Evolutionary conservation across 225 moss, liverwort and hornwort species (phyloP).

Genomic region (Sphagnum tenellum): DNA sequence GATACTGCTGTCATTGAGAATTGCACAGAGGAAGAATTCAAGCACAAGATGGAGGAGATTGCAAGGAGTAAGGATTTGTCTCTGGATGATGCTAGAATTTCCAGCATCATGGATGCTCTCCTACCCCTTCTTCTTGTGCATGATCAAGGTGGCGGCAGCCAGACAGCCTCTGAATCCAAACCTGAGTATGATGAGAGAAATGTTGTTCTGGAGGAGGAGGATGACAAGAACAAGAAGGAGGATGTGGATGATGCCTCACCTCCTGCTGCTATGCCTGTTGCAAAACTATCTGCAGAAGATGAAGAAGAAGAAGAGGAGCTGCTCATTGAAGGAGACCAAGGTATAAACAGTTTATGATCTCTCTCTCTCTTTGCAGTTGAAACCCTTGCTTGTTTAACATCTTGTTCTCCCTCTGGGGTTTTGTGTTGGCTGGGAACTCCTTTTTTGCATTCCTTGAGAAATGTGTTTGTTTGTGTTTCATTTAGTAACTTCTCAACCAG

Average conservation of each 20-base stretch:
- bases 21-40: conserved; percentile 5
- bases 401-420: background rate
- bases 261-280: conserved; percentile 30
- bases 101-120: background rate
- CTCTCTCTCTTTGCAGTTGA: too few species aligned
- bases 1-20: conserved; percentile 20
- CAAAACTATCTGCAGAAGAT: conserved; percentile 33
- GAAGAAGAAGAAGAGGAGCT: conserved; percentile 12
- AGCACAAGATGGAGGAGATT: too few species aligned
- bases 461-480: too few species aligned
- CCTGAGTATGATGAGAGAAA: conserved; percentile 19
- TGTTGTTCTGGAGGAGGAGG: conserved; percentile 27
- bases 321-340: conserved; percentile 9
- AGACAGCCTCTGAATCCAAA: background rate
- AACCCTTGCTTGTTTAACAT: too few species aligned
- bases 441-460: too few species aligned
- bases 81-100: background rate
- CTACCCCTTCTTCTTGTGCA: background rate
- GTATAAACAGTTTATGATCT: background rate
- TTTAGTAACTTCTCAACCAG: too few species aligned
- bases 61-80: background rate
- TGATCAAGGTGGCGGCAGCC: background rate
- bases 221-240: background rate
- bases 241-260: conserved; percentile 1
- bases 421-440: background rate